Percentiles rank a stretch among this genome's conserved stretches.
Evolutionary conservation across 2,329 filamentous ascomycete species (phyloP).

Genomic region (Thermothelomyces thermophilus): DNA sequence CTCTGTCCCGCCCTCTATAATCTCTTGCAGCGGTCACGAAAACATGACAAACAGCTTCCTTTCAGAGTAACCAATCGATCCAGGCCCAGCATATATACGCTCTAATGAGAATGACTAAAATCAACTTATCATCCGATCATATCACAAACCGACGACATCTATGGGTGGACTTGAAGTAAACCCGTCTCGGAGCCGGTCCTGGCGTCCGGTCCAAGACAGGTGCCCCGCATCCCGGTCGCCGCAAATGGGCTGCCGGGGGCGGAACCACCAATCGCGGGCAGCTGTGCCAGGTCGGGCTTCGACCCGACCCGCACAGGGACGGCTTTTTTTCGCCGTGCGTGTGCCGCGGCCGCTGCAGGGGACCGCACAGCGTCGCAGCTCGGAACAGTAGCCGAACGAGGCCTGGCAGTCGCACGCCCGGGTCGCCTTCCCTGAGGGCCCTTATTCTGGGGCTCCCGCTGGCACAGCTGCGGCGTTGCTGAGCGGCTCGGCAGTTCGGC

Average conservation of each 20-base stretch:
- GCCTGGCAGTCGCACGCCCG: not conserved
- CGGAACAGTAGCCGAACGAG: not conserved
- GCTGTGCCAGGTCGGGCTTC: not conserved
- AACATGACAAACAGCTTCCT: too few relatives aligned
- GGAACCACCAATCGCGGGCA: conserved; percentile 8
- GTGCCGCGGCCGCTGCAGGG: conserved; percentile 14
- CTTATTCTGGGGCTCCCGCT: not conserved
- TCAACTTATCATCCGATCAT: not conserved
- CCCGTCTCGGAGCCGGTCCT: conserved; percentile 12
- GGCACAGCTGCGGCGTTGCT: not conserved
- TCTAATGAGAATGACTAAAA: too few relatives aligned
- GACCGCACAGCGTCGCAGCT: conserved; percentile 1
- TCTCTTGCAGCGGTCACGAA: too few relatives aligned
- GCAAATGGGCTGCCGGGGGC: not conserved
- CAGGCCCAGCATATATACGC: too few relatives aligned
- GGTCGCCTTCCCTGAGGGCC: not conserved
- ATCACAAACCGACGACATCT: not conserved
- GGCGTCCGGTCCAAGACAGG: too few relatives aligned
- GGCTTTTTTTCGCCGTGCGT: not conserved
- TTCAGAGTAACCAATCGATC: too few relatives aligned
- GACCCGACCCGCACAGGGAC: not conserved
- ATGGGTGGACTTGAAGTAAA: not conserved
- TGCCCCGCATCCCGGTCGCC: conserved; percentile 9
- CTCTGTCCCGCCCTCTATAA: too few relatives aligned
- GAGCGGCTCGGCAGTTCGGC: too few relatives aligned